Base-by-base conservation (phyloP, 2,329 filamentous ascomycete genomes). In the Orbilia blumenaviensis region DNA sequence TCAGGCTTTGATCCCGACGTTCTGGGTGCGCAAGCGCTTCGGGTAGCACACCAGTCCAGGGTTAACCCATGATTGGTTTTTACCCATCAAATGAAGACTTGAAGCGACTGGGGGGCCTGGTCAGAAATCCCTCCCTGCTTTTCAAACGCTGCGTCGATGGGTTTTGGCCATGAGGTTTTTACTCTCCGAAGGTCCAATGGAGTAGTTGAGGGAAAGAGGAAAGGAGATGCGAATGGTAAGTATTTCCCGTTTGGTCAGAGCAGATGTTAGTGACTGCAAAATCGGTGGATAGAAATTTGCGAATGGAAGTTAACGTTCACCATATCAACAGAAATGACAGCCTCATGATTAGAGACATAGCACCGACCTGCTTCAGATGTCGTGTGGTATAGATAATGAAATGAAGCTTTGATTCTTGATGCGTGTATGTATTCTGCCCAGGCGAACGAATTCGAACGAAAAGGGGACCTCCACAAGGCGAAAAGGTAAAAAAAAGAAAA, bases 1-100 rank as follows among this genome's bases (percentile, higher is more conserved):
- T 44, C 18, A 58, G 71, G 52, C 23, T 52, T 68, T 23, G 58
- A 63, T 68, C 58, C 72, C 72, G 72, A 76, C 42, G 50, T 38
- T 64, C 52, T 69, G 72, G 72, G 64, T 69, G 72, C 46, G 72
- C 72, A 76, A 69, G 72, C 72, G 72, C 72, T 76, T 64, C 58
- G 72, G n/a, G 72, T 67, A 68, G 64, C 72, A 76, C 72, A 64
- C 60, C 72, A 64, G 64, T 62, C 56, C 64, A 60, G 64, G 64
- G 72, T 64, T 58, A 5, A 52, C 56, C 64, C 72, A 76, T 76
- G 72, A 76, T 69, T 76, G 72, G 72, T 68, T 66, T 71, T 69
- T 76, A 69, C 64, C 72, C 72, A 64, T 76, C 72, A 76, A 69
- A 69, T 69, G 54, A 62, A 23, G 44, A 18, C 29, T 44, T 50